These are phyloP conservation scores for Dalechampia spathulata DNA, from an alignment of 441 rosid species.

Conservation along the genomic window DNA sequence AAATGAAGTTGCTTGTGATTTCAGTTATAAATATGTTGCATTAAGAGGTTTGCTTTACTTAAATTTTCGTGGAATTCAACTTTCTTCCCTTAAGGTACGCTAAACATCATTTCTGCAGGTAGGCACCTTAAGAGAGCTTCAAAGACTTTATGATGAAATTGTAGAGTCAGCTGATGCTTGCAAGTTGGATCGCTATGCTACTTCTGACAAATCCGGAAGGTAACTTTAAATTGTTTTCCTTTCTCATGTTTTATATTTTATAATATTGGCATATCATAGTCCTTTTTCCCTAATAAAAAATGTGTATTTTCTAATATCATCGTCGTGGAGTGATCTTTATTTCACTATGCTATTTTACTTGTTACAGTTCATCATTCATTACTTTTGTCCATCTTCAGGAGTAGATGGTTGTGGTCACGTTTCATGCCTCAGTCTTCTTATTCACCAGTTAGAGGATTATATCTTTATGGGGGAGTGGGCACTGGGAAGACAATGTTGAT, in stretches of 20 bases:
- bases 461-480: conserved; percentile 96
- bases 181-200: conserved; percentile 71
- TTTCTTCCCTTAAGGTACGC: conserved; percentile 15
- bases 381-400: conserved; percentile 41
- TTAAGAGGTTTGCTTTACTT: not conserved
- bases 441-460: conserved; percentile 84
- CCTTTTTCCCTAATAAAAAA: not conserved
- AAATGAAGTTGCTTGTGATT: not conserved
- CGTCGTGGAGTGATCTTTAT: not conserved
- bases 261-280: not conserved
- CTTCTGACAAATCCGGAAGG: conserved; percentile 79
- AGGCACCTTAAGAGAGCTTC: conserved; percentile 78
- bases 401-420: conserved; percentile 93
- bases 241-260: conserved; percentile 6
- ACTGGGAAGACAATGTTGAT: conserved; percentile 99
- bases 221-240: conserved; percentile 13
- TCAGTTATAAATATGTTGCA: not conserved
- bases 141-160: conserved; percentile 83
- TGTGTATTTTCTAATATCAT: not conserved
- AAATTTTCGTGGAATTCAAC: not conserved
- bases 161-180: conserved; percentile 74
- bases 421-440: conserved; percentile 62
- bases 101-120: conserved; percentile 38
- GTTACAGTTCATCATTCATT: not conserved
- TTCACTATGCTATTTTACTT: conserved; percentile 1